Conservation (phyloP, 1,139 yeast genomes). For the Lodderomyces metapsilosis region DNA sequence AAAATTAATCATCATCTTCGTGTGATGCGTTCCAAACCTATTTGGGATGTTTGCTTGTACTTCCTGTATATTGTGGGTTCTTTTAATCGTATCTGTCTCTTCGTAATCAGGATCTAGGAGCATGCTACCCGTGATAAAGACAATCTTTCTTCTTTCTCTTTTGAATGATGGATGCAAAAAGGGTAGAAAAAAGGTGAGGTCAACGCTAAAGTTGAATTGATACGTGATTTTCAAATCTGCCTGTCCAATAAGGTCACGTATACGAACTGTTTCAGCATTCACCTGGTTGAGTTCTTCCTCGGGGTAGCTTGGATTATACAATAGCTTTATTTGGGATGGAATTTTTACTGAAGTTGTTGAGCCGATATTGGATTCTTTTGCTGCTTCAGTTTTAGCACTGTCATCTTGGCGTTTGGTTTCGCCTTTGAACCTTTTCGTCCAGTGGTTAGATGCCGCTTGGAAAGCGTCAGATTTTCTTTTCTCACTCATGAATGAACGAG, state of each 20-base stretch:
- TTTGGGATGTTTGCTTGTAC: slow-evolving; percentile 33
- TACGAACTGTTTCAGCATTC: slow-evolving; percentile 26
- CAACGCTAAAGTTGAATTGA: slow-evolving; percentile 52
- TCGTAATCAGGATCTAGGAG: slow-evolving; percentile 17
- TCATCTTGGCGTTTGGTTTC: slow-evolving; percentile 2
- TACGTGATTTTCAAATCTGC: slow-evolving; percentile 34
- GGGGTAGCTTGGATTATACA: slow-evolving; percentile 26
- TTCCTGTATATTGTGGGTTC: slow-evolving; percentile 27
- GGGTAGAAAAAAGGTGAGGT: slow-evolving; percentile 35
- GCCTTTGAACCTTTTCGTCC: slow-evolving; percentile 6
- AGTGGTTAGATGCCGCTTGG: slow-evolving; percentile 13
- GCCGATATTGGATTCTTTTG: too few relatives aligned
- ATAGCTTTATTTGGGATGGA: slow-evolving; percentile 23
- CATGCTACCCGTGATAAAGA: slow-evolving; percentile 32
- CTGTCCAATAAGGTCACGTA: slow-evolving; percentile 31
- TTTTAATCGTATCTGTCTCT: slow-evolving; percentile 13
- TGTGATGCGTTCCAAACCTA: slow-evolving; percentile 56
- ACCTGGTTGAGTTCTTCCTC: slow-evolving; percentile 11
- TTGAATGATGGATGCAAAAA: slow-evolving; percentile 31
- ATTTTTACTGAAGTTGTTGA: neutral
- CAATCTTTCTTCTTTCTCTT: slow-evolving; percentile 21
- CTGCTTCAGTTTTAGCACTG: too few relatives aligned
- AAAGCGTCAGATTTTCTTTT: slow-evolving; percentile 13
- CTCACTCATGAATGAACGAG: slow-evolving; percentile 5
- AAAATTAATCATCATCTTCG: slow-evolving; percentile 64